phyloP scores from a whole-genome alignment of 495 filamentous ascomycete species.

The Aspergillus asperescens region DNA sequence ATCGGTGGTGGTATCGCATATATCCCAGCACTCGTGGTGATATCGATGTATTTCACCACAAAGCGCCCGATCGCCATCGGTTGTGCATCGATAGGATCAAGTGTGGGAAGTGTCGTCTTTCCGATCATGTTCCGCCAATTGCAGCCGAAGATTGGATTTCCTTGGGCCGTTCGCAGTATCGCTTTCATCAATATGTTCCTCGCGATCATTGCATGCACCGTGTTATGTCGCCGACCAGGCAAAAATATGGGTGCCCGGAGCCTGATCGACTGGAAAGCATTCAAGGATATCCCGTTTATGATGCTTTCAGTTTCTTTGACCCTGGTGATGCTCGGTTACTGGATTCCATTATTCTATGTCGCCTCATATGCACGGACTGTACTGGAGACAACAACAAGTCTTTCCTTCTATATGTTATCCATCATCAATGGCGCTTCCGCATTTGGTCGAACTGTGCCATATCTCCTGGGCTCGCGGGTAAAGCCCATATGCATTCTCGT shows the following conservation, averaged over 20 bases:
- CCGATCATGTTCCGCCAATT: slow-evolving; percentile 50
- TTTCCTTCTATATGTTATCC: slow-evolving; percentile 43
- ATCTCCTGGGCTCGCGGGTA: slow-evolving; percentile 35
- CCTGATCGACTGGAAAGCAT: slow-evolving; percentile 32
- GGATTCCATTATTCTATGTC: slow-evolving; percentile 43
- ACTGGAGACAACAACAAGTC: slow-evolving; percentile 14
- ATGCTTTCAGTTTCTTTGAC: slow-evolving; percentile 30
- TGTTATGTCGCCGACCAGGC: slow-evolving; percentile 28
- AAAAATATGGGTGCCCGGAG: slow-evolving; percentile 20
- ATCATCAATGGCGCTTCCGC: slow-evolving; percentile 45
- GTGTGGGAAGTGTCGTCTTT: slow-evolving; percentile 46
- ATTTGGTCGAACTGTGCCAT: slow-evolving; percentile 41
- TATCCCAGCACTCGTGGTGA: slow-evolving; percentile 37
- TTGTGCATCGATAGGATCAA: slow-evolving; percentile 38
- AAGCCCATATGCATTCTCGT: slow-evolving; percentile 33
- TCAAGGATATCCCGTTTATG: slow-evolving; percentile 33
- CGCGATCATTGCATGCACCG: slow-evolving; percentile 31
- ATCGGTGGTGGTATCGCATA: slow-evolving; percentile 38
- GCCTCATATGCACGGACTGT: slow-evolving; percentile 20
- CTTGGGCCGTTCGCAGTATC: slow-evolving; percentile 50
- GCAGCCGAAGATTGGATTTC: slow-evolving; percentile 44
- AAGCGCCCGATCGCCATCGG: slow-evolving; percentile 44
- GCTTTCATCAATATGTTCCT: slow-evolving; percentile 48
- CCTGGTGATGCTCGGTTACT: slow-evolving; percentile 33
- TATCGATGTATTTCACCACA: slow-evolving; percentile 40